These are phyloP conservation scores for Cryptococcus deneoformans DNA, from an alignment of 1,284 basidiomycete species.

Conservation along the genomic window DNA sequence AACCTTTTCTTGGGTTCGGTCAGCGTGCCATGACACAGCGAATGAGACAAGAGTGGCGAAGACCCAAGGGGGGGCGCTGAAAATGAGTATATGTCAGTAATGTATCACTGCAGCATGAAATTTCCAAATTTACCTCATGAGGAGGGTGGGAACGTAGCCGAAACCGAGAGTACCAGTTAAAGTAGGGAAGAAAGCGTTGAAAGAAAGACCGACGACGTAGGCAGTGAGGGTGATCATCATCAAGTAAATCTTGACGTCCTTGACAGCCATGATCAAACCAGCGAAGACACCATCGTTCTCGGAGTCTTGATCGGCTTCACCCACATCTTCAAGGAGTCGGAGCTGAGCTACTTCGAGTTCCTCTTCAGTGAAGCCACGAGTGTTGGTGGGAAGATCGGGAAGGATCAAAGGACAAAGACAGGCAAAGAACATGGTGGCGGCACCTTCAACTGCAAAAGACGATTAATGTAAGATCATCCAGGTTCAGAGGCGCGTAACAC, in stretches of 20 bases:
- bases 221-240: slow-evolving; percentile 59
- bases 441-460: slow-evolving; percentile 25
- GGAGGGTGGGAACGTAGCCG: slow-evolving; percentile 58
- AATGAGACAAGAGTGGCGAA: slow-evolving; percentile 60
- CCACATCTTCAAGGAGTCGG: slow-evolving; percentile 70
- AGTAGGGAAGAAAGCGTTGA: slow-evolving; percentile 67
- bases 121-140: slow-evolving; percentile 51
- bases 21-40: slow-evolving; percentile 65
- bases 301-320: slow-evolving; percentile 57
- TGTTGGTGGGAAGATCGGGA: slow-evolving; percentile 69
- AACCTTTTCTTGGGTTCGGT: slow-evolving; percentile 54
- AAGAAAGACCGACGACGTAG: slow-evolving; percentile 60
- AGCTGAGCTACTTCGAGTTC: slow-evolving; percentile 66
- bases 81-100: slow-evolving; percentile 58
- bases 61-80: slow-evolving; percentile 70
- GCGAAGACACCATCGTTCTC: slow-evolving; percentile 30
- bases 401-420: slow-evolving; percentile 62
- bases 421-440: slow-evolving; percentile 58
- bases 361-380: slow-evolving; percentile 59
- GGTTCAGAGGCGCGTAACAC: slow-evolving; percentile 29
- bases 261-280: slow-evolving; percentile 60
- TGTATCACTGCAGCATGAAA: slow-evolving; percentile 39
- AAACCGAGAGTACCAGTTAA: slow-evolving; percentile 66
- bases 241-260: slow-evolving; percentile 61
- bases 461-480: not conserved